These are phyloP conservation scores for Quillaja saponaria DNA, from an alignment of 306 rosid genomes.

Conservation along the genomic window DNA sequence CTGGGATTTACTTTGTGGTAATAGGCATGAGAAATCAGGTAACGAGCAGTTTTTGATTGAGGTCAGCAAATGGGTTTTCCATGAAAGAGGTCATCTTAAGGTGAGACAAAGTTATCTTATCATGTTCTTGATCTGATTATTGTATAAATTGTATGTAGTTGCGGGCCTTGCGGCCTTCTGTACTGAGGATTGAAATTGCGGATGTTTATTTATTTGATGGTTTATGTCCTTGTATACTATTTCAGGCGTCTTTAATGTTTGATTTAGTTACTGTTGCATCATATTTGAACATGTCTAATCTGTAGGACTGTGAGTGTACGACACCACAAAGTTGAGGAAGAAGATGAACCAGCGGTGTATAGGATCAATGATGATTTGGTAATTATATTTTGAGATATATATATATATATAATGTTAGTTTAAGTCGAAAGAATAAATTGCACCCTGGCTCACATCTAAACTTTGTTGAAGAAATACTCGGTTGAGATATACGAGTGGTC, in stretches of 20 bases:
- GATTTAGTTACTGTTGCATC: constrained; percentile 19
- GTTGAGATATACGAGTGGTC: constrained; percentile 92
- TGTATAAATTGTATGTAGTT: no score
- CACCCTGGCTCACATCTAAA: constrained; percentile 32
- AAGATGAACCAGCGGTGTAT: constrained; percentile 75
- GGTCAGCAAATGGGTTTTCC: constrained; percentile 95
- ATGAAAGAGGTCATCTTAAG: constrained; percentile 96
- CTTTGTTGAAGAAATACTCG: constrained; percentile 68
- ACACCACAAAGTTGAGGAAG: constrained; percentile 87
- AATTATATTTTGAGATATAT: constrained; percentile 35
- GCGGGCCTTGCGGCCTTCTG: no score
- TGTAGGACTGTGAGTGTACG: constrained; percentile 66
- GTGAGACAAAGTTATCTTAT: constrained; percentile 57
- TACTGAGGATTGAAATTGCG: no score
- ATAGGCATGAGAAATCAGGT: constrained; percentile 83
- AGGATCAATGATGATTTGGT: constrained; percentile 94
- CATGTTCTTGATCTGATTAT: no score
- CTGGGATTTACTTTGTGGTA: no score
- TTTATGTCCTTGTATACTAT: constrained; percentile 8
- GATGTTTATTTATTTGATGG: constrained; percentile 25
- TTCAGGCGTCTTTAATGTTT: constrained; percentile 26
- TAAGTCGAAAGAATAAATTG: constrained; percentile 16
- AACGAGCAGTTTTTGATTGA: constrained; percentile 86
- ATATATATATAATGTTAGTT: not conserved
- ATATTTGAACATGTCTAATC: constrained; percentile 29